These are phyloP conservation scores for Podila minutissima DNA, from an alignment of 192 early-diverging fungal genomes.

Conservation along the genomic window DNA sequence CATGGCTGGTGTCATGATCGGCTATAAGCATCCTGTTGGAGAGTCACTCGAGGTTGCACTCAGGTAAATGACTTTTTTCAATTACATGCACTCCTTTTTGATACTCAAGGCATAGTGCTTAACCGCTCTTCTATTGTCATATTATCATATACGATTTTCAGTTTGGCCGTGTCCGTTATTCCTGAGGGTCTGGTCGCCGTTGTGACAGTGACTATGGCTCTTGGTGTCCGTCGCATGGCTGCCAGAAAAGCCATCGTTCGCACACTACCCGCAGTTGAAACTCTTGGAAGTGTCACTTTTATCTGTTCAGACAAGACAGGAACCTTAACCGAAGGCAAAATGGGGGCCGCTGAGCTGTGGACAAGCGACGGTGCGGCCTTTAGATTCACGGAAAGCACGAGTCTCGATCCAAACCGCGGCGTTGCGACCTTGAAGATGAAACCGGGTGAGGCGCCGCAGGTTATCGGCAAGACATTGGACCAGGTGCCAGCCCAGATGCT, in stretches of 20 bases:
- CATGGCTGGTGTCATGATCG: slow-evolving; percentile 86
- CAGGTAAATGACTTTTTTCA: slow-evolving; percentile 52
- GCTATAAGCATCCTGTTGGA: slow-evolving; percentile 70
- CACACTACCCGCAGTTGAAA: slow-evolving; percentile 94
- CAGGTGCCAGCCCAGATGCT: slow-evolving; percentile 62
- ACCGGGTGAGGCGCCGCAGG: slow-evolving; percentile 32
- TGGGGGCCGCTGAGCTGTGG: slow-evolving; percentile 90
- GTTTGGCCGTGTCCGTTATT: slow-evolving; percentile 95
- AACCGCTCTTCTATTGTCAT: neutral
- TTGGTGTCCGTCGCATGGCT: slow-evolving; percentile 97
- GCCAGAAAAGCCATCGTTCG: slow-evolving; percentile 87
- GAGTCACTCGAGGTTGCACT: slow-evolving; percentile 88
- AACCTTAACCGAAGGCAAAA: slow-evolving; percentile 97
- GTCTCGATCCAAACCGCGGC: slow-evolving; percentile 60
- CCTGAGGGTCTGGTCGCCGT: slow-evolving; percentile 98
- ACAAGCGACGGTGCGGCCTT: slow-evolving; percentile 74
- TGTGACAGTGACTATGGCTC: slow-evolving; percentile 96
- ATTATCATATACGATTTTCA: slow-evolving; percentile 20
- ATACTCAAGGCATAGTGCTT: neutral
- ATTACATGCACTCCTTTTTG: too few species aligned
- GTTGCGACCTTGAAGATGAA: slow-evolving; percentile 40
- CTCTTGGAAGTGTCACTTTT: slow-evolving; percentile 92
- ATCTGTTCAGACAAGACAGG: slow-evolving; percentile 99
- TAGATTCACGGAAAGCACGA: slow-evolving; percentile 70
- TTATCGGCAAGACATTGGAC: slow-evolving; percentile 55